These are phyloP conservation scores for Eragrostis curvula DNA, from an alignment of 176 grass and related monocot species.

Conservation along the genomic window DNA sequence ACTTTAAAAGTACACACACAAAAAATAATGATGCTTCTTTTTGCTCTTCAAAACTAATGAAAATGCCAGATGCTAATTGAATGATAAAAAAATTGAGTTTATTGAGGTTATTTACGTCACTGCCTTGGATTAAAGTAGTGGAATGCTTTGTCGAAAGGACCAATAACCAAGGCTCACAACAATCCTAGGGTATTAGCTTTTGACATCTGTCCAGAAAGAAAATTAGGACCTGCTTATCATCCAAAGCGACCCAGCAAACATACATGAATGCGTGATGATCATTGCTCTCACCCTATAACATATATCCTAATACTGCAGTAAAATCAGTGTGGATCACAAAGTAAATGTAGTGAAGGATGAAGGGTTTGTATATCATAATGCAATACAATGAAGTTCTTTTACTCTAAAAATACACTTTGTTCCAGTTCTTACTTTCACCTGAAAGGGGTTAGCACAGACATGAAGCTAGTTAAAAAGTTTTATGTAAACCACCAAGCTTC, in stretches of 20 bases:
- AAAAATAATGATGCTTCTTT: background rate
- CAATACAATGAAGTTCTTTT: slow-evolving; percentile 13
- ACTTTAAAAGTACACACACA: background rate
- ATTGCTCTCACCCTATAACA: background rate
- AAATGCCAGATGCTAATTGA: background rate
- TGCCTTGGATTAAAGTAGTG: background rate
- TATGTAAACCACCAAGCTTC: background rate
- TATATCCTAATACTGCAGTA: background rate
- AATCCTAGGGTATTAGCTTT: background rate
- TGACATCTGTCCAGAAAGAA: background rate
- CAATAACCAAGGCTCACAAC: background rate
- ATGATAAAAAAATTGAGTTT: background rate
- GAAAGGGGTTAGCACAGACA: no score
- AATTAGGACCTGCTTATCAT: background rate
- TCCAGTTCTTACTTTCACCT: background rate
- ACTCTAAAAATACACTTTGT: background rate
- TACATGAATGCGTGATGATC: background rate
- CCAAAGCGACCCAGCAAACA: background rate
- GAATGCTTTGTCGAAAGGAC: background rate
- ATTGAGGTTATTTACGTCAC: background rate
- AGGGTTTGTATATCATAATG: no score
- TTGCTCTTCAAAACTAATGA: background rate
- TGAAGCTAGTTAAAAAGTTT: background rate
- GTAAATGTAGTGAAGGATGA: background rate
- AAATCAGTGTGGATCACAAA: background rate